Evolutionary conservation across 768 basidiomycete species (phyloP), one percentile per base, ranked within the genome.

Genomic region (Postia placenta): DNA sequence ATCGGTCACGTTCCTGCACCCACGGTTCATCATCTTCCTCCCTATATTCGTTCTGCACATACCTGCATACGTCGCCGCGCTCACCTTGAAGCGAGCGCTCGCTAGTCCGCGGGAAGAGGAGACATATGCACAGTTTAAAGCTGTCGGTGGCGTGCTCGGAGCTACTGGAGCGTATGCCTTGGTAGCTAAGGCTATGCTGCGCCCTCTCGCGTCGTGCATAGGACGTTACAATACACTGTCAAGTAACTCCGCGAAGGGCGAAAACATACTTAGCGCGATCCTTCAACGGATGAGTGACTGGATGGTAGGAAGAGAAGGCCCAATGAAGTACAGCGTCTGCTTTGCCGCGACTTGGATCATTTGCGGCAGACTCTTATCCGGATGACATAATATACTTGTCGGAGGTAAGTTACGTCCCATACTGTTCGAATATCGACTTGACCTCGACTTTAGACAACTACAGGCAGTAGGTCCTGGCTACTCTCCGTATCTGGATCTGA

Each of bases 41-140:
- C 67, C 96, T 38, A 90, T 92, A 0, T 74, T 95, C 28, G 61
- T 94, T 45, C 69, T 94, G 48, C 88, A 92, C 50, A 60, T 83
- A 11, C 96, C 96, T 1, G 81, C 87, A 39, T 98, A 98, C 67
- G 68, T 83, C 49, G 81, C 92, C 69, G 85, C 82, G 9, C 72
- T 79, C 24, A 60, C 84, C 48, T 91, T 87, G 25, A 85, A 83
- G 23, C 68, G 77, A 36, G 67, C 92, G 33, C 80, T 79, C 11
- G 47, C 47, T 4, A 56, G 35, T 28, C 74, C 85, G 55, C 79
- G 87, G 49, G 92, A 96, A 64, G 85, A 96, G 64, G 95, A 97
- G 64, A 86, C 91, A 14, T 83, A 87, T 62, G 96, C 94, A 36
- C 94, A 98, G 74, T 96, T 87, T 73, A 98, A 97, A 72, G 80